Conservation (phyloP, 2,329 filamentous ascomycete genomes). For the Paecilomyces sp. region DNA sequence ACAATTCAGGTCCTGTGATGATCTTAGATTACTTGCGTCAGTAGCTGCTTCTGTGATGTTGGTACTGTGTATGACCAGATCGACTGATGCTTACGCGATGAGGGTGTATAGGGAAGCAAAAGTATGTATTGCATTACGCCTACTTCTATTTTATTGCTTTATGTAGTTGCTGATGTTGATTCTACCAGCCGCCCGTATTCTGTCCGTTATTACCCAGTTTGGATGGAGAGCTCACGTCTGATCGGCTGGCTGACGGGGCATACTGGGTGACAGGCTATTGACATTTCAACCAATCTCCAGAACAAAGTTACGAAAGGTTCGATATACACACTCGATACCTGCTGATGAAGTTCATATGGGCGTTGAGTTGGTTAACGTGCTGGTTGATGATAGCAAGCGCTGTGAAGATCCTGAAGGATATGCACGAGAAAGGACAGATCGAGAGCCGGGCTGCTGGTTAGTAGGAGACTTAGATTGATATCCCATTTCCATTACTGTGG, state of each 20-base stretch:
- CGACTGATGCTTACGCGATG: background rate
- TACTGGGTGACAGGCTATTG: conserved; percentile 37
- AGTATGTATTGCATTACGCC: conserved; percentile 24
- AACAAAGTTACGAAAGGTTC: conserved; percentile 52
- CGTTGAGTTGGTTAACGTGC: background rate
- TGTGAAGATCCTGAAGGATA: conserved; percentile 55
- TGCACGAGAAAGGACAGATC: conserved; percentile 54
- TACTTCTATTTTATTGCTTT: too few species aligned
- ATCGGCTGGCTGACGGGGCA: background rate
- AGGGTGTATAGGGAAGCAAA: conserved; percentile 37
- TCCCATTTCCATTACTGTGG: background rate
- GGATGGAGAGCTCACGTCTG: too few species aligned
- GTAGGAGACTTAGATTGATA: conserved; percentile 3
- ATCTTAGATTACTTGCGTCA: conserved; percentile 46
- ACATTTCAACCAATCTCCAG: conserved; percentile 55
- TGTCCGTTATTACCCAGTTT: conserved; percentile 22
- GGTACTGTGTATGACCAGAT: background rate
- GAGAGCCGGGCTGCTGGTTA: conserved; percentile 50
- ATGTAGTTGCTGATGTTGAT: background rate
- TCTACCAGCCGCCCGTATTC: conserved; percentile 46
- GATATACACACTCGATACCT: background rate
- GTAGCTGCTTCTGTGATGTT: conserved; percentile 11
- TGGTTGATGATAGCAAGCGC: conserved; percentile 39
- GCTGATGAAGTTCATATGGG: conserved; percentile 5
- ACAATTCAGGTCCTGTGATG: conserved; percentile 29